These are phyloP conservation scores for Hylodesmum podocarpum DNA, from an alignment of 306 rosid species.

Conservation along the genomic window DNA sequence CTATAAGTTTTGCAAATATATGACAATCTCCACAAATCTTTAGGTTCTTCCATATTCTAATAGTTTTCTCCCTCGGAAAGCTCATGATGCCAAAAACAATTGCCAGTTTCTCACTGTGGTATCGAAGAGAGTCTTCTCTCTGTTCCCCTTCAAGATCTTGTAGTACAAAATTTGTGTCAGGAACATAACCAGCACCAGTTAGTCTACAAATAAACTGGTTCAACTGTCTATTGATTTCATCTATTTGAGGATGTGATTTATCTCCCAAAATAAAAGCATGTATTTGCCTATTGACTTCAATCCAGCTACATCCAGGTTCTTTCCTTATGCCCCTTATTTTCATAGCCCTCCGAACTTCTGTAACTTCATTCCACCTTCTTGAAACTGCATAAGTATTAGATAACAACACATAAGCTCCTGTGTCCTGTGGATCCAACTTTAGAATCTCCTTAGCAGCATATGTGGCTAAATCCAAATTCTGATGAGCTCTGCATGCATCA, in stretches of 20 bases:
- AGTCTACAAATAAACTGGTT: conserved; percentile 53
- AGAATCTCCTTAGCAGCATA: conserved; percentile 72
- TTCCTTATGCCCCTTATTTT: conserved; percentile 64
- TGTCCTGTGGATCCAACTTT: conserved; percentile 66
- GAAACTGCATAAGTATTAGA: conserved; percentile 80
- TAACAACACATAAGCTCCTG: conserved; percentile 77
- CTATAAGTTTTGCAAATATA: conserved; percentile 64
- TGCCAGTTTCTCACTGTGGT: conserved; percentile 85
- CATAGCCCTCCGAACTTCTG: conserved; percentile 68
- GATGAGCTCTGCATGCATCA: conserved; percentile 78
- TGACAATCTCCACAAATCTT: conserved; percentile 96
- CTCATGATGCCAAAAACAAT: conserved; percentile 73
- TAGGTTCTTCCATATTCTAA: conserved; percentile 82
- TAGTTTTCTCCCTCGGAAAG: conserved; percentile 62
- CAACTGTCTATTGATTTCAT: conserved; percentile 56
- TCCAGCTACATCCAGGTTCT: conserved; percentile 96
- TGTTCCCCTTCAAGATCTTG: conserved; percentile 92
- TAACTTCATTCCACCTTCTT: conserved; percentile 75
- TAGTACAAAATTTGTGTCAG: conserved; percentile 80
- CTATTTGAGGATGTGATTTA: conserved; percentile 69
- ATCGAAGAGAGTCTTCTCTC: conserved; percentile 71
- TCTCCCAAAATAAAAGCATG: conserved; percentile 82
- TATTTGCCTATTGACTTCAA: conserved; percentile 71
- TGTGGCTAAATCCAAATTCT: conserved; percentile 66
- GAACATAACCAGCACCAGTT: conserved; percentile 64